Percentiles rank a stretch among this genome's conserved stretches.
Conservation (phyloP, 2,329 filamentous ascomycete species). For the Pyrenophora graminea region DNA sequence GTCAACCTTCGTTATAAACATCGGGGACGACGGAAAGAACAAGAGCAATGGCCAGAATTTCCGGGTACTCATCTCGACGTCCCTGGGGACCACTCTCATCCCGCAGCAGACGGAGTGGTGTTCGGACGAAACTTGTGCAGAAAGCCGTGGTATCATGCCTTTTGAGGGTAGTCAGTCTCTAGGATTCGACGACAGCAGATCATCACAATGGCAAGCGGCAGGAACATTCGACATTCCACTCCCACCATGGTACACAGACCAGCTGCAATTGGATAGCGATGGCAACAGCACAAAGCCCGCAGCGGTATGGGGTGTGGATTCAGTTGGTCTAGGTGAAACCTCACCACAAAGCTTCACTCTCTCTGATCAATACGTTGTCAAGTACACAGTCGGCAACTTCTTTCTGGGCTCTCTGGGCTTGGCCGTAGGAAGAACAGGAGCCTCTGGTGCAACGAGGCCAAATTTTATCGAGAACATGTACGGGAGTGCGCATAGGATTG, state of each 20-base stretch:
- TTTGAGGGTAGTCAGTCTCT: constrained; percentile 21
- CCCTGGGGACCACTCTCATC: constrained; percentile 30
- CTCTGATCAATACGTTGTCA: constrained; percentile 24
- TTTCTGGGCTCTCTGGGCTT: constrained; percentile 42
- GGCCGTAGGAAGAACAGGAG: constrained; percentile 15
- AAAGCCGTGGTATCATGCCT: constrained; percentile 32
- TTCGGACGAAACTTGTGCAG: constrained; percentile 27
- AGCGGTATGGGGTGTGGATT: constrained; percentile 28
- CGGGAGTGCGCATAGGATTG: constrained; percentile 9
- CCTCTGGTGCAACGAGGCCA: constrained; percentile 5
- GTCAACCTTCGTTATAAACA: constrained; percentile 49
- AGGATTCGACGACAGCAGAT: constrained; percentile 23
- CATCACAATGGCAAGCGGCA: constrained; percentile 20
- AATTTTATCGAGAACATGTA: constrained; percentile 32
- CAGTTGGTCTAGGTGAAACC: constrained; percentile 34
- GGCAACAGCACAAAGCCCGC: too few species aligned
- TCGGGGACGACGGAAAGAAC: constrained; percentile 35
- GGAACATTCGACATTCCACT: constrained; percentile 24
- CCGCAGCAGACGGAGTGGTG: constrained; percentile 37
- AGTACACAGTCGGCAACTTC: constrained; percentile 24
- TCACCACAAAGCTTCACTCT: constrained; percentile 19
- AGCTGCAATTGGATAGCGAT: neutral
- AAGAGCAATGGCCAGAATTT: constrained; percentile 44
- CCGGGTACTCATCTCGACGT: constrained; percentile 40
- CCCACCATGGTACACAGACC: constrained; percentile 23